Evolutionary conservation across 305 asterid genomes (phyloP), one percentile per base, ranked within the genome.

Genomic region (Solanum hybrid): DNA sequence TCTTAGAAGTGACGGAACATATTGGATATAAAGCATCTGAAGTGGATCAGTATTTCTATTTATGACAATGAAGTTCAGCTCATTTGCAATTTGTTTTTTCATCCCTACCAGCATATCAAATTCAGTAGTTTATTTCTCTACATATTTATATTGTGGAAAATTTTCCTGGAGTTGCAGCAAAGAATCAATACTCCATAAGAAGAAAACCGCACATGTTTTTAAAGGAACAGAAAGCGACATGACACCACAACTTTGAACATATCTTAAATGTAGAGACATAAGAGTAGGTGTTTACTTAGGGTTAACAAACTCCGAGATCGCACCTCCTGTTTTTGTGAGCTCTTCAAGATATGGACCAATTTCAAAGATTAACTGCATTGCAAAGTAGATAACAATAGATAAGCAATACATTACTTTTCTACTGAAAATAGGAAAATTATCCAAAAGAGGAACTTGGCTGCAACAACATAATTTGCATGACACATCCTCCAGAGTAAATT

Each of bases 281-380:
- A 84, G 42, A 89, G 89, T 42, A 87, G 89, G 91, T 87, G 87
- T 86, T 92, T 95, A 97, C 99, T 98, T 98, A 73, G 99, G 99
- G 90, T 98, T 98, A 89, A 98, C 98, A 90, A 98, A 98, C 96
- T 98, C 99, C 93, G 93, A 93, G 88, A 98, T 98, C 64, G 95
- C 93, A 91, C 99, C 99, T 89, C 98, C 96, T 64, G 99, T 98
- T 92, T 94, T 96, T 22, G 97, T 89, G 91, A 96, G 98, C 94
- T 96, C 99, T 91, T 96, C 99, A 88, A 96, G 89, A 93, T 96
- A 98, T 34, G 99, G 97, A 34, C 98, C 97, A 90, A 97, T 90
- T 91, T 95, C 98, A 91, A 97, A 90, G 90, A 97, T 95, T 91
- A 97, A 92, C 99, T 97, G 96, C 40, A 84, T 84, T 17, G 73